Conservation (phyloP, 345 rosid genomes). For the Eutrema japonicum region DNA sequence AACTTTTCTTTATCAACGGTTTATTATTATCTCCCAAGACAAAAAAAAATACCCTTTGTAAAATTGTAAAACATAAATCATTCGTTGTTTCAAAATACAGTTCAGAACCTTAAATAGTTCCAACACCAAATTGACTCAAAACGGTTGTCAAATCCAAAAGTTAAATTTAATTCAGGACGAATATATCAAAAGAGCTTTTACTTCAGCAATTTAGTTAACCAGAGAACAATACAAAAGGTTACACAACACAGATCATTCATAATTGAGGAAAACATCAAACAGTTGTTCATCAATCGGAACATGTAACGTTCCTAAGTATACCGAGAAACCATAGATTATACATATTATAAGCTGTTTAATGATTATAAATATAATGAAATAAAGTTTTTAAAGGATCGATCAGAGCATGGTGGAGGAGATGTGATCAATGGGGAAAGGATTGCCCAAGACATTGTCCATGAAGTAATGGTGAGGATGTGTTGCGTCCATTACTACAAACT, state of each 20-base stretch:
- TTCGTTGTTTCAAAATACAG: no score
- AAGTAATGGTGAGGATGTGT: slow-evolving; percentile 72
- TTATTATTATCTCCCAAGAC: no score
- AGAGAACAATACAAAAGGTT: slow-evolving; percentile 20
- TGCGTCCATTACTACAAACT: slow-evolving; percentile 87
- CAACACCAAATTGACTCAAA: not conserved
- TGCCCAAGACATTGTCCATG: slow-evolving; percentile 74
- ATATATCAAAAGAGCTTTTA: not conserved
- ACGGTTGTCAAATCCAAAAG: not conserved
- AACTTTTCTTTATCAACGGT: no score
- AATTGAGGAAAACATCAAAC: slow-evolving; percentile 20
- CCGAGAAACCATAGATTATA: slow-evolving; percentile 40
- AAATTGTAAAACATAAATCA: no score
- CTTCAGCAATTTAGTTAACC: not conserved
- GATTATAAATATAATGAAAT: slow-evolving; percentile 33
- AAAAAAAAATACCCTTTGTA: no score
- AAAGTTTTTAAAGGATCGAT: slow-evolving; percentile 26
- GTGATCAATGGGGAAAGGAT: slow-evolving; percentile 80
- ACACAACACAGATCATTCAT: slow-evolving; percentile 33
- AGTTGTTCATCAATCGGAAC: slow-evolving; percentile 39
- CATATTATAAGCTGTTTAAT: slow-evolving; percentile 40
- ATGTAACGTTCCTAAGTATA: slow-evolving; percentile 40
- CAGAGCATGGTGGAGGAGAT: slow-evolving; percentile 58
- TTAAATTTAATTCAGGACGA: not conserved
- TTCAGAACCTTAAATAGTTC: no score